Percentiles rank a stretch among this genome's conserved stretches.
These are phyloP conservation scores for Yamadazyma insecticola DNA, from an alignment of 805 yeast genomes.

Conservation along the genomic window DNA sequence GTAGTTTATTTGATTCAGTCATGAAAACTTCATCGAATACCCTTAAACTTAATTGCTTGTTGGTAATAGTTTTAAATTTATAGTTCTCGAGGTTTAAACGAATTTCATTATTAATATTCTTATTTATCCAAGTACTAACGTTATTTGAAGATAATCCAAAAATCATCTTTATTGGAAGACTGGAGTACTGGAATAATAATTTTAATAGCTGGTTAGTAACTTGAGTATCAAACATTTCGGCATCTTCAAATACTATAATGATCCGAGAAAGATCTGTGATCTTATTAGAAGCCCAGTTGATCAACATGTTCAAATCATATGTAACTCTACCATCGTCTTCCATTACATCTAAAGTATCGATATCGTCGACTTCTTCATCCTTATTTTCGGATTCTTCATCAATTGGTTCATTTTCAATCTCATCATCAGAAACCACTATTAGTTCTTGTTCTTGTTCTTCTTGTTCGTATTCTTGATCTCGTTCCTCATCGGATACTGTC, in stretches of 20 bases:
- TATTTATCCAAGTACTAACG: slow-evolving; percentile 33
- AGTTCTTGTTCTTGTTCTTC: slow-evolving; percentile 2
- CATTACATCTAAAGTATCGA: slow-evolving; percentile 12
- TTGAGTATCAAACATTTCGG: slow-evolving; percentile 30
- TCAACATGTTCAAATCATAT: slow-evolving; percentile 29
- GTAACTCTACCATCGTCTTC: slow-evolving; percentile 20
- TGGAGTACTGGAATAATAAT: slow-evolving; percentile 17
- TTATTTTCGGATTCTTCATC: slow-evolving; percentile 7
- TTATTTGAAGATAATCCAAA: slow-evolving; percentile 33
- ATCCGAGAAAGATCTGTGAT: neutral
- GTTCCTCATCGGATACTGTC: too few relatives aligned
- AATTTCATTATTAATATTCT: slow-evolving; percentile 26
- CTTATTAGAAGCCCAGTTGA: slow-evolving; percentile 3
- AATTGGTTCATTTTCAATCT: slow-evolving; percentile 2
- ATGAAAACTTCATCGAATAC: slow-evolving; percentile 31
- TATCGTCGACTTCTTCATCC: slow-evolving; percentile 14
- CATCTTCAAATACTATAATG: slow-evolving; percentile 30
- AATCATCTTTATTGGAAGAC: slow-evolving; percentile 30
- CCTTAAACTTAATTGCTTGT: slow-evolving; percentile 23
- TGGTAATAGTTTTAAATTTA: slow-evolving; percentile 31
- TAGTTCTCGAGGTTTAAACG: slow-evolving; percentile 23
- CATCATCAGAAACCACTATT: neutral
- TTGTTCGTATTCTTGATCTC: slow-evolving; percentile 7
- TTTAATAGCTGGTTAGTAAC: slow-evolving; percentile 32
- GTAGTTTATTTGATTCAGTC: slow-evolving; percentile 8